Base-by-base conservation (phyloP, 1,284 basidiomycete genomes). In the Malassezia dermatis region DNA sequence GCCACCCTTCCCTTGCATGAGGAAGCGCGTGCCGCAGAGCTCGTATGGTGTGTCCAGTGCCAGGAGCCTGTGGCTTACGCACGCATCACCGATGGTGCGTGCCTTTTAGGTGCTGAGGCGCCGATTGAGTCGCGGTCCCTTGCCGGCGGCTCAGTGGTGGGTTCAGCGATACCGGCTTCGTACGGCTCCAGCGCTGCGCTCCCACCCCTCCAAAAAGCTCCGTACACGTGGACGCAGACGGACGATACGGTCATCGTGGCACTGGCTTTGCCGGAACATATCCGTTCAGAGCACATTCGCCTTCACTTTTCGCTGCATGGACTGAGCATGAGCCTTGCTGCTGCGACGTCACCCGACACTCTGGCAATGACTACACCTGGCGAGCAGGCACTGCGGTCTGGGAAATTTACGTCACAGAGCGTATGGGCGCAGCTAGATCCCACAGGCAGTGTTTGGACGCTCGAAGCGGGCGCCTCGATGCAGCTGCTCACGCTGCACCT, bases 151-250 rank as follows among this genome's bases (percentile, higher is more conserved):
- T 10, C 19, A 7, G 17, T 3, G 7, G 3, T 12, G 31, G 49
- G 7, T 3, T 19, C 11, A 2, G 15, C n/a, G 34, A 4, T 12
- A 7, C 24, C 37, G 35, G 26, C 4, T 2, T 31, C 35, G 34
- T 10, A 21, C 15, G n/a, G 15, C 12, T 10, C 5, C 3, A 12
- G n/a, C 12, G 12, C 8, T 4, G 8, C 31, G 1, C 8, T n/a
- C 4, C 24, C 34, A 8, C 11, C n/a, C 0, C 19, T 21, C 19
- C 17, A 17, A 8, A 15, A n/a, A 2, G 61, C 64, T 2, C 63
- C 60, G 0, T 94, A 89, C 75, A 86, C 86, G 0, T 96, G 91
- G 91, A 87, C 83, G 0, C 91, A 96, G 71, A 85, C 85, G 3
- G 73, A 81, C 2, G 86, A 89, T 68, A 83, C 85, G 0, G 77